Percentiles rank a stretch among this genome's conserved stretches.
These are phyloP conservation scores for Trichoderma sp. DNA, from an alignment of 2,329 filamentous ascomycete genomes.

Conservation along the genomic window DNA sequence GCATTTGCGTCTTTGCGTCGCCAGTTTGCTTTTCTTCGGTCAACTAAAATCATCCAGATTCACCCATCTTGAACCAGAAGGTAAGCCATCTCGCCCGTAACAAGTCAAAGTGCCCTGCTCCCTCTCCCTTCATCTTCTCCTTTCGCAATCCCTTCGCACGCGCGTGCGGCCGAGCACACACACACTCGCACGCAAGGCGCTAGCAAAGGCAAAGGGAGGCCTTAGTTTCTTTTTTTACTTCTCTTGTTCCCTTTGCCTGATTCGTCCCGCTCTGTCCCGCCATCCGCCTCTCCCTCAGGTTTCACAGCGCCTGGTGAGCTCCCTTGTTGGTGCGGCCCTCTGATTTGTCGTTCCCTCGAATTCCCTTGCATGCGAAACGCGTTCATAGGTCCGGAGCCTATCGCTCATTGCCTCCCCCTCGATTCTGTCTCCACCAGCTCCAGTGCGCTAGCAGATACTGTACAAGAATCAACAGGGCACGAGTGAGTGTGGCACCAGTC, in stretches of 20 bases:
- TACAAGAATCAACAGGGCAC: slow-evolving; percentile 16
- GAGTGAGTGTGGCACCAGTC: background rate
- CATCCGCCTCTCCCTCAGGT: background rate
- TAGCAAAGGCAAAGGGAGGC: background rate
- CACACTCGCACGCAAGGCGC: background rate
- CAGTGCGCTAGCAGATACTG: slow-evolving; percentile 15
- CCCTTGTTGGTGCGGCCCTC: slow-evolving; percentile 10
- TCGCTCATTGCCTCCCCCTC: slow-evolving; percentile 4
- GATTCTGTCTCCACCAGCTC: slow-evolving; percentile 12
- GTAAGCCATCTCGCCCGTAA: background rate
- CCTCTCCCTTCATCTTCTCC: background rate
- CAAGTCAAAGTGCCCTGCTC: background rate
- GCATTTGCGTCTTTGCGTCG: background rate
- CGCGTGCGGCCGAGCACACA: background rate
- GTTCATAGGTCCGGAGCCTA: slow-evolving; percentile 12
- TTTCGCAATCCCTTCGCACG: background rate
- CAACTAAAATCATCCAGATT: background rate
- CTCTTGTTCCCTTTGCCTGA: background rate
- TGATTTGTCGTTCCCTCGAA: slow-evolving; percentile 8
- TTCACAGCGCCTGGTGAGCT: slow-evolving; percentile 16
- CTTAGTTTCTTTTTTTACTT: background rate
- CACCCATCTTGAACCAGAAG: background rate
- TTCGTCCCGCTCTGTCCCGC: background rate
- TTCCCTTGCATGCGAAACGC: slow-evolving; percentile 17
- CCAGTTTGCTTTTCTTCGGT: background rate